Evolutionary conservation across 306 rosid genomes (phyloP).

Genomic region (Cicer cuneatum): DNA sequence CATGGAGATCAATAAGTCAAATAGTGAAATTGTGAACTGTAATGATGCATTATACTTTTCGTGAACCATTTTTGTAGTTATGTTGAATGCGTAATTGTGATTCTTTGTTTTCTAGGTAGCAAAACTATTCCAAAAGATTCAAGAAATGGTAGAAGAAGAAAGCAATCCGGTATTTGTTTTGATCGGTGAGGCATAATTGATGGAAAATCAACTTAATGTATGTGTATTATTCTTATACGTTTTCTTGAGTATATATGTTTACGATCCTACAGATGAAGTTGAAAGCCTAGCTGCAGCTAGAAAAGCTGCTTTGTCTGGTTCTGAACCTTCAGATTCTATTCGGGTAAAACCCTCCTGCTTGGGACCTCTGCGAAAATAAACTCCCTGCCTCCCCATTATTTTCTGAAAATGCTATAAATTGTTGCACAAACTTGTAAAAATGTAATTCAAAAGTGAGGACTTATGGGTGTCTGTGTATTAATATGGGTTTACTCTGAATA

Average conservation of each 20-base stretch:
- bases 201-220: constrained; percentile 38
- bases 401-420: constrained; percentile 14
- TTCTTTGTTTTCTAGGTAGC: constrained; percentile 69
- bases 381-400: background rate
- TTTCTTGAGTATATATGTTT: constrained; percentile 41
- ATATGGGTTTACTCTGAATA: constrained; percentile 41
- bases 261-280: constrained; percentile 82
- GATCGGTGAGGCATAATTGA: constrained; percentile 76
- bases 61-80: constrained; percentile 31
- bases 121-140: constrained; percentile 89
- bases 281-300: constrained; percentile 98
- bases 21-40: constrained; percentile 6
- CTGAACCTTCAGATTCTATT: constrained; percentile 99
- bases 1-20: constrained; percentile 16
- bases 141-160: constrained; percentile 86
- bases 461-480: constrained; percentile 20
- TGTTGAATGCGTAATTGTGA: constrained; percentile 10
- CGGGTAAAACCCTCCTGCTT: constrained; percentile 62
- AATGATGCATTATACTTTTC: no score
- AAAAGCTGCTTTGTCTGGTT: constrained; percentile 96
- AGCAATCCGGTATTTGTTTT: constrained; percentile 96
- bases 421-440: constrained; percentile 8
- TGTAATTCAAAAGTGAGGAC: constrained; percentile 22
- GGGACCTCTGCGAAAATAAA: constrained; percentile 25
- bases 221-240: constrained; percentile 37